Conservation (phyloP, 1,284 basidiomycete genomes). For the Agaricales sp. region DNA sequence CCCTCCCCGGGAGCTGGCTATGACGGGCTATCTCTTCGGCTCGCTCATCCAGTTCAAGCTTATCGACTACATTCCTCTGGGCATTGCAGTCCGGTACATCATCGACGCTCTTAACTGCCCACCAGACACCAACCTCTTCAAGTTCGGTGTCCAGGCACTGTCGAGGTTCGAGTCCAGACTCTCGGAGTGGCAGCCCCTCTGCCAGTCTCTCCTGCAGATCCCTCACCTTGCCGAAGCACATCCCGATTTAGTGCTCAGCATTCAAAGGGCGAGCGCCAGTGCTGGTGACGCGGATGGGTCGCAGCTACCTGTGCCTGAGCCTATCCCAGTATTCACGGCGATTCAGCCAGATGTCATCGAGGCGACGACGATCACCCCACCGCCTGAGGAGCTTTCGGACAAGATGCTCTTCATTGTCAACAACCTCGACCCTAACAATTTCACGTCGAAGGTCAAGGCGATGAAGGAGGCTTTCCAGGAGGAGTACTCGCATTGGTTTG, state of each 20-base stretch:
- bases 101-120: conserved; percentile 88
- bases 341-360: conserved; percentile 59
- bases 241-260: conserved; percentile 73
- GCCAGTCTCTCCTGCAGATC: conserved; percentile 82
- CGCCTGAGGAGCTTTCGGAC: conserved; percentile 86
- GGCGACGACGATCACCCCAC: conserved; percentile 42
- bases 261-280: conserved; percentile 46
- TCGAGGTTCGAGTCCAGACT: conserved; percentile 83
- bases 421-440: conserved; percentile 92
- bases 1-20: conserved; percentile 87
- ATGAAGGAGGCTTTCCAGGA: conserved; percentile 78
- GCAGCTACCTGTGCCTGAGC: conserved; percentile 26
- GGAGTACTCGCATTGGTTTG: conserved; percentile 88
- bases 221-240: conserved; percentile 82
- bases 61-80: conserved; percentile 91
- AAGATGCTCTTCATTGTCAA: conserved; percentile 97
- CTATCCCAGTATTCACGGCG: conserved; percentile 49
- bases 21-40: conserved; percentile 96
- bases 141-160: conserved; percentile 91
- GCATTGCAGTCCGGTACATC: conserved; percentile 96
- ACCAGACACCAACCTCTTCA: conserved; percentile 89
- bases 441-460: conserved; percentile 78
- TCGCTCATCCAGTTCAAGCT: conserved; percentile 92
- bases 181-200: conserved; percentile 90
- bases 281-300: conserved; percentile 18